These are phyloP conservation scores for Bonia amplexicaulis DNA, from an alignment of 176 grass and related monocot genomes.

Conservation along the genomic window DNA sequence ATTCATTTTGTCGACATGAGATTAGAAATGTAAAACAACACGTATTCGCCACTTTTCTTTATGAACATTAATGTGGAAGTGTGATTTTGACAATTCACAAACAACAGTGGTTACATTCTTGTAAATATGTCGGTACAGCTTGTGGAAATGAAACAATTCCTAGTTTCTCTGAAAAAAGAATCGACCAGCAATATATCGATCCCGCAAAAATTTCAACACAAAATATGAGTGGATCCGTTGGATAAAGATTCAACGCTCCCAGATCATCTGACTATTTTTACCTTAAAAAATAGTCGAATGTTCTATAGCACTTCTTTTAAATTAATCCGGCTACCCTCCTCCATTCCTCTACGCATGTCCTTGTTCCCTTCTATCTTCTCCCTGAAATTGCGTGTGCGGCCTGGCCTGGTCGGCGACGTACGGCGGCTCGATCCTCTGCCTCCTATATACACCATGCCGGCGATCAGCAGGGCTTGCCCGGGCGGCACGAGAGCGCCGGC, in stretches of 20 bases:
- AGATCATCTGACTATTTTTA: too few relatives aligned
- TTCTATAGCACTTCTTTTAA: too few relatives aligned
- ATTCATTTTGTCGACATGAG: not conserved
- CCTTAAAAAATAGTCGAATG: too few relatives aligned
- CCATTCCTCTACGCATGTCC: not conserved
- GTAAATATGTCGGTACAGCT: not conserved
- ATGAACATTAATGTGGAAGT: not conserved
- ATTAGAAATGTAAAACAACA: not conserved
- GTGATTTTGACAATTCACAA: not conserved
- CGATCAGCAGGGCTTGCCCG: constrained; percentile 39
- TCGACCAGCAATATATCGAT: not conserved
- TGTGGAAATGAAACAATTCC: not conserved
- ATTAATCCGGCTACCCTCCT: not conserved
- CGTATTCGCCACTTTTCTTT: not conserved
- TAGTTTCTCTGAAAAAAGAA: not conserved
- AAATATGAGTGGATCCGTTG: too few relatives aligned
- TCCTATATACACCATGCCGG: not conserved
- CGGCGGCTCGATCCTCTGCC: not conserved
- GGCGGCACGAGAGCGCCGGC: constrained; percentile 36
- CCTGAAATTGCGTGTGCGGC: not conserved
- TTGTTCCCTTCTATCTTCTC: not conserved
- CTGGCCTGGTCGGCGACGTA: not conserved
- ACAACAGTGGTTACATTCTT: not conserved
- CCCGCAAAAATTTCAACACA: not conserved
- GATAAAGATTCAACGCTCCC: too few relatives aligned